Evolutionary conservation across 257 asterid species (phyloP).

Genomic region (Penstemon davidsonii): DNA sequence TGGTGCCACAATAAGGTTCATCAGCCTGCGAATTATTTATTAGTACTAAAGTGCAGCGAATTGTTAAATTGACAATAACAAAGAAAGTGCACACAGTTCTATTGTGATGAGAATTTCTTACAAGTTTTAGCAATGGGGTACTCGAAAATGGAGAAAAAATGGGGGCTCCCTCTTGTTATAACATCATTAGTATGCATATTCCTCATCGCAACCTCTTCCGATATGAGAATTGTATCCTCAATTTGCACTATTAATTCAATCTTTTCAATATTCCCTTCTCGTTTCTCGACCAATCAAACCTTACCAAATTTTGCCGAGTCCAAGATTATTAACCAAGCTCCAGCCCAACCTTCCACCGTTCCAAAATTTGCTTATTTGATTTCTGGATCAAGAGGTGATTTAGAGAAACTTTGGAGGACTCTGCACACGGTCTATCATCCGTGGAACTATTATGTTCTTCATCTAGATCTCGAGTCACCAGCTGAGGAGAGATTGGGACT

Average conservation of each 20-base stretch:
- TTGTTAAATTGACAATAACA: slow-evolving; percentile 27
- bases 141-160: slow-evolving; percentile 62
- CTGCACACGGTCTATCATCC: slow-evolving; percentile 84
- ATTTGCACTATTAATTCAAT: slow-evolving; percentile 55
- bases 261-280: slow-evolving; percentile 55
- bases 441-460: slow-evolving; percentile 79
- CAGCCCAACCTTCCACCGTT: slow-evolving; percentile 53
- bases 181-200: slow-evolving; percentile 56
- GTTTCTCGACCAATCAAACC: slow-evolving; percentile 33
- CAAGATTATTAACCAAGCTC: slow-evolving; percentile 36
- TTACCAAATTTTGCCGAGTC: slow-evolving; percentile 45
- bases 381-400: slow-evolving; percentile 86
- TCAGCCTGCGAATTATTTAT: slow-evolving; percentile 10
- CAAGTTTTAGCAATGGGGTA: slow-evolving; percentile 59
- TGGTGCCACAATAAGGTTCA: slow-evolving; percentile 35
- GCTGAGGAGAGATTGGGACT: slow-evolving; percentile 74
- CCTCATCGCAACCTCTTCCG: slow-evolving; percentile 68
- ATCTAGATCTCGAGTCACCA: slow-evolving; percentile 87
- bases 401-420: slow-evolving; percentile 88
- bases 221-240: slow-evolving; percentile 66
- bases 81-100: not conserved
- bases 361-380: slow-evolving; percentile 86
- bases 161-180: slow-evolving; percentile 74
- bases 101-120: slow-evolving; percentile 29
- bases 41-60: slow-evolving; percentile 20